Base-by-base conservation (phyloP, 2,329 filamentous ascomycete genomes). In the Teratosphaeria epicoccoides region DNA sequence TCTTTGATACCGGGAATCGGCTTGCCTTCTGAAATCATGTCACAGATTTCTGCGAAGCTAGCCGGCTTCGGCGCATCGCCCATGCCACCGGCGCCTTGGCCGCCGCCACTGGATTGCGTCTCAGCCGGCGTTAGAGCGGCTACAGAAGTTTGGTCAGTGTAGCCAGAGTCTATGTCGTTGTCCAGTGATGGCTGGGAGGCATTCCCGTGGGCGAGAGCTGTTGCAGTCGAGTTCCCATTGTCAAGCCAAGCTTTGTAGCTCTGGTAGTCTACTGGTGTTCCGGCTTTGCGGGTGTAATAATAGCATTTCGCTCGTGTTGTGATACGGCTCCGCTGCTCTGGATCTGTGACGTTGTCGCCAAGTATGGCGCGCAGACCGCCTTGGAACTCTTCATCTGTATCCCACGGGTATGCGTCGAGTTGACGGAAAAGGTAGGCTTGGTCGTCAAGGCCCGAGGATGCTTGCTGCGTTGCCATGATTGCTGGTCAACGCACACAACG, bases 1-100 rank as follows among this genome's bases (percentile, higher is more conserved):
- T 95, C 81, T 59, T 83, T 83, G 63, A 96, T 94, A 0, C 90
- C 90, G 1, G 89, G 88, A 43, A 96, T 85, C 0, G 87, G 84
- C 60, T 88, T 82, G 49, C 88, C 88, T 24, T 82, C 83, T 23
- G 87, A 87, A 50, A 96, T 87, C 50, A 95, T 79, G 62, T 88
- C 85, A 51, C 95, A 84, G 55, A 96, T 88, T 58, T 91, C 83
- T 6, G 87, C 84, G 68, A 96, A 95, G 1, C 82, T 84, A 47
- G 83, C 83, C 3, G 89, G 89, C 61, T 95, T 95, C 1, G 81
- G 79, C 33, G 88, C 85, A 45, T 79, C 75, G 49, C 50, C 60
- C 57, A 65, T 61, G 11, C 60, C 61, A 9, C 59, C 61, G 14
- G 43, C 50, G 20, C 44, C 26, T 17, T 43, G 29, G 6, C 26